These are phyloP conservation scores for Inosperma sp. DNA, from an alignment of 768 basidiomycete species.

Conservation along the genomic window DNA sequence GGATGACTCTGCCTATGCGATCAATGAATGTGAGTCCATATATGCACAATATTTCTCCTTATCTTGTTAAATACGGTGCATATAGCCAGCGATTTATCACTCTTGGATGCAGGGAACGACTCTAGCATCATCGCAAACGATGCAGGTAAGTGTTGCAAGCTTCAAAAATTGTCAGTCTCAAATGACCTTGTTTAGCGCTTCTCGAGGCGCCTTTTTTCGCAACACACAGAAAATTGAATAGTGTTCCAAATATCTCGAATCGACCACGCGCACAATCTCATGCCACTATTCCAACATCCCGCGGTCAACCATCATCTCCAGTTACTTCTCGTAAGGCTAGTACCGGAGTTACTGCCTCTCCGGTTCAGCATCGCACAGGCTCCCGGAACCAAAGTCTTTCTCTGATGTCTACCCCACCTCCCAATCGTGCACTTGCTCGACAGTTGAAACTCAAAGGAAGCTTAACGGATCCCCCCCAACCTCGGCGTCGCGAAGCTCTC, in stretches of 20 bases:
- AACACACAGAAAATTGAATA: conserved; percentile 28
- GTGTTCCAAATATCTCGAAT: conserved; percentile 35
- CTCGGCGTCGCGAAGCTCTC: conserved; percentile 43
- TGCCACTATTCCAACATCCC: conserved; percentile 34
- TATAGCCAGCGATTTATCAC: conserved; percentile 49
- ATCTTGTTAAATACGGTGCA: conserved; percentile 35
- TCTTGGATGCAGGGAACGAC: conserved; percentile 46
- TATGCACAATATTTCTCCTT: conserved; percentile 13
- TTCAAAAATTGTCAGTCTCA: background rate
- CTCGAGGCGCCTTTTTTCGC: conserved; percentile 54
- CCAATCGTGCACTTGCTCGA: conserved; percentile 48
- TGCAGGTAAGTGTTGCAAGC: conserved; percentile 43
- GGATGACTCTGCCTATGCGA: conserved; percentile 45
- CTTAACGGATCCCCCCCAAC: conserved; percentile 64
- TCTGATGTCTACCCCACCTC: conserved; percentile 62
- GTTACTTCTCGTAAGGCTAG: conserved; percentile 25
- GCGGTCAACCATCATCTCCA: conserved; percentile 35
- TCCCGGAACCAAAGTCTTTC: conserved; percentile 31
- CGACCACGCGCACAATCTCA: conserved; percentile 60
- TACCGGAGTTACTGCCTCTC: conserved; percentile 28
- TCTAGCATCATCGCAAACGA: conserved; percentile 43
- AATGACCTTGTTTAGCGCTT: conserved; percentile 35
- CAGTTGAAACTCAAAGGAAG: conserved; percentile 65
- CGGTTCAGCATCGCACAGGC: conserved; percentile 31
- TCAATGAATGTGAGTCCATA: conserved; percentile 42